Evolutionary conservation across 805 yeast genomes (phyloP).

Genomic region (Lachancea sp.): DNA sequence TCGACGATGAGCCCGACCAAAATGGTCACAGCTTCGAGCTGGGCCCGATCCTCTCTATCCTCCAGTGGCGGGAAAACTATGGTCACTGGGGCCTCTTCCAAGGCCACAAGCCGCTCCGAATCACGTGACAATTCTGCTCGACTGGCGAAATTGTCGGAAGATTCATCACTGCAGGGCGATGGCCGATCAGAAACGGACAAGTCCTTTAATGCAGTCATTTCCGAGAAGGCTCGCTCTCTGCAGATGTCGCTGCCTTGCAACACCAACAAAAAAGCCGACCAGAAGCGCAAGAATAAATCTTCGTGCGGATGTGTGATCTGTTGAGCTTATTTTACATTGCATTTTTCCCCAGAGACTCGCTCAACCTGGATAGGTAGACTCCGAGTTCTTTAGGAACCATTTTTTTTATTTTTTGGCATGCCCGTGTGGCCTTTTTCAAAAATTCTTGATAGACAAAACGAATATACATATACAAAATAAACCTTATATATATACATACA

Average conservation of each 20-base stretch:
- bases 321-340: background rate
- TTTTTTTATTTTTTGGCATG: background rate
- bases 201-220: background rate
- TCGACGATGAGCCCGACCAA: background rate
- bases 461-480: background rate
- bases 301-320: conserved; percentile 1
- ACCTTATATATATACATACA: no score
- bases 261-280: background rate
- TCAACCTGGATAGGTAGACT: no score
- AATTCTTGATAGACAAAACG: no score
- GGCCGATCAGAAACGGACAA: background rate
- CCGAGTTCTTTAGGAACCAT: no score
- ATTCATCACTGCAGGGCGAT: background rate
- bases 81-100: background rate
- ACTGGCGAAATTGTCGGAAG: background rate
- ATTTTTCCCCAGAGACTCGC: background rate
- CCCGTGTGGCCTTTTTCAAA: background rate
- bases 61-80: background rate
- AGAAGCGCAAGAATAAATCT: background rate
- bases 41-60: background rate
- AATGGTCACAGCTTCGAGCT: background rate
- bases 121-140: background rate
- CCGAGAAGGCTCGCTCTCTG: background rate
- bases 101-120: background rate
- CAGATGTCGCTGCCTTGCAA: background rate